phyloP scores from a whole-genome alignment of 2,329 filamentous ascomycete genomes.

The Cytospora piceicola region DNA sequence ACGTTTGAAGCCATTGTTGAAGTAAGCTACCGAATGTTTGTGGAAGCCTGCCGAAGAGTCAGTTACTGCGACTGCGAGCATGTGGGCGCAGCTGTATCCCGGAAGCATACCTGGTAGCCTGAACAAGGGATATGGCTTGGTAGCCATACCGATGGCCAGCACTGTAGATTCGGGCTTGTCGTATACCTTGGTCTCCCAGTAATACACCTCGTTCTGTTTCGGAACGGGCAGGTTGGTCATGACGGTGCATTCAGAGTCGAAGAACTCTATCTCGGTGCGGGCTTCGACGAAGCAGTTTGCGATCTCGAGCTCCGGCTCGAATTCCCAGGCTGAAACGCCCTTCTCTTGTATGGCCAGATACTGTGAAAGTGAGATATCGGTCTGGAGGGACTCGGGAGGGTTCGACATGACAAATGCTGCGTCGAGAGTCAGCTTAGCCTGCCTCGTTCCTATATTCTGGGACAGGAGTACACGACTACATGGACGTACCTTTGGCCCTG shows the following conservation, averaged over 20 bases:
- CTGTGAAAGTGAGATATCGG: conserved; percentile 96
- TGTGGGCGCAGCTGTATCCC: not conserved
- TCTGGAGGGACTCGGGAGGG: conserved; percentile 91
- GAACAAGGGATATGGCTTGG: conserved; percentile 96
- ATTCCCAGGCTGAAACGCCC: conserved; percentile 99
- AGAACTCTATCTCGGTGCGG: conserved; percentile 97
- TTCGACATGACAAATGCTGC: conserved; percentile 94
- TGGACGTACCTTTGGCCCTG: conserved; percentile 81
- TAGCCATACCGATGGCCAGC: conserved; percentile 90
- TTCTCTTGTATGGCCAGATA: conserved; percentile 99
- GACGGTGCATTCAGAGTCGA: conserved; percentile 95
- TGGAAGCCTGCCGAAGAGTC: conserved; percentile 69
- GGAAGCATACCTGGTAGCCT: conserved; percentile 79
- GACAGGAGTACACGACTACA: not conserved
- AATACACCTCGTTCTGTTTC: conserved; percentile 99
- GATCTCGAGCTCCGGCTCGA: conserved; percentile 97
- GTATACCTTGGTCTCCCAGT: conserved; percentile 99
- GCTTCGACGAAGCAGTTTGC: conserved; percentile 98
- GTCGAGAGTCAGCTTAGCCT: conserved; percentile 20
- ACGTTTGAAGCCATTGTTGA: conserved; percentile 82
- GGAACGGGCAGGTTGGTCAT: conserved; percentile 96
- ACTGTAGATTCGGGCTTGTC: conserved; percentile 90
- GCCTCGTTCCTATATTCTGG: conserved; percentile 13
- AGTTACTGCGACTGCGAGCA: not conserved
- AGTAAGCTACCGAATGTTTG: conserved; percentile 89